Evolutionary conservation across 2,329 filamentous ascomycete species (phyloP).

Genomic region (Aureobasidium sp.): DNA sequence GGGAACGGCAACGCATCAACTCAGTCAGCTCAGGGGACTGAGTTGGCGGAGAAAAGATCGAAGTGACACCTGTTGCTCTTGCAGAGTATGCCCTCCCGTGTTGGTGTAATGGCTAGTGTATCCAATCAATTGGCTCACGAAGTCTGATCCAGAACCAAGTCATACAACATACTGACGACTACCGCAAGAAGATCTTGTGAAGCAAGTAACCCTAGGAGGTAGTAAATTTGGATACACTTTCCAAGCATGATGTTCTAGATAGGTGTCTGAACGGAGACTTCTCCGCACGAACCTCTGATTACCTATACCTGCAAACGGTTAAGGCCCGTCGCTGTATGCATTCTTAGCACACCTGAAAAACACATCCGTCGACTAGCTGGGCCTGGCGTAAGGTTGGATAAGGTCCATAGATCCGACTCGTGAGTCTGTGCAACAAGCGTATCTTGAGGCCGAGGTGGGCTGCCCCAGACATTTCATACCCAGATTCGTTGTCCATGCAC

Average conservation of each 20-base stretch:
- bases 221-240: neutral
- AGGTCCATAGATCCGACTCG: neutral
- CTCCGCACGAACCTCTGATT: neutral
- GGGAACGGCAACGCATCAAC: neutral
- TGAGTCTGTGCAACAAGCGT: neutral
- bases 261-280: neutral
- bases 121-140: neutral
- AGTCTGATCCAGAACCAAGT: neutral
- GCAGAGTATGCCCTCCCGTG: neutral
- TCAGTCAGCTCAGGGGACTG: neutral
- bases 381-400: neutral
- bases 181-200: neutral
- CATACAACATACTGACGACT: neutral
- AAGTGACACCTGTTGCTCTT: neutral
- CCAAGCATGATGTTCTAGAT: neutral
- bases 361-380: neutral
- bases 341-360: neutral
- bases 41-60: neutral
- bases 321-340: neutral
- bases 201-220: neutral
- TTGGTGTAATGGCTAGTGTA: neutral
- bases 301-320: neutral
- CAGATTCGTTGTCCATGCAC: neutral
- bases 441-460: neutral
- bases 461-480: neutral